Conservation (phyloP, 768 basidiomycete genomes). For the Auriscalpium orientale region DNA sequence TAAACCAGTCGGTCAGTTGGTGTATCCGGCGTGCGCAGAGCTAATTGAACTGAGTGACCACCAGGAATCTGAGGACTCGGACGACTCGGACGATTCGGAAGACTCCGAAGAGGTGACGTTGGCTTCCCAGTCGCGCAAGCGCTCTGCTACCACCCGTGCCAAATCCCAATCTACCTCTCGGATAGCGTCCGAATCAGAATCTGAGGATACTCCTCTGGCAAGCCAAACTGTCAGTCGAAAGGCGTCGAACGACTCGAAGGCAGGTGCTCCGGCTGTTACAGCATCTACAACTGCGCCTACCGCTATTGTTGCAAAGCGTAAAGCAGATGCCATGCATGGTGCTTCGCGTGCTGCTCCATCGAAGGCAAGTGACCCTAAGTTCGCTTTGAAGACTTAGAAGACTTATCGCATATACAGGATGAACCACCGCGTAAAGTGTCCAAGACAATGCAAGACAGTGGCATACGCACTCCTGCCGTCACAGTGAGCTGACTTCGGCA, state of each 20-base stretch:
- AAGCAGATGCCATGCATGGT: not conserved
- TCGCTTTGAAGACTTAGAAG: not conserved
- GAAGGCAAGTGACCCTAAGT: not conserved
- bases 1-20: not conserved
- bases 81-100: conserved; percentile 3
- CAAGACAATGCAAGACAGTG: not conserved
- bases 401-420: not conserved
- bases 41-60: too few relatives aligned
- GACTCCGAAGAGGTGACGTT: conserved; percentile 4
- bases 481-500: too few relatives aligned
- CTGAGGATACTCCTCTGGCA: conserved; percentile 2
- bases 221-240: not conserved
- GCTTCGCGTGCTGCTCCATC: not conserved
- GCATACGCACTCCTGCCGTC: too few relatives aligned
- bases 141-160: not conserved
- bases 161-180: too few relatives aligned
- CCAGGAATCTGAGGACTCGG: not conserved
- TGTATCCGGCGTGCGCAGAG: too few relatives aligned
- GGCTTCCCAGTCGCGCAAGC: not conserved
- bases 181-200: not conserved
- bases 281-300: not conserved
- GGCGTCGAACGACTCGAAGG: not conserved
- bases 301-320: not conserved
- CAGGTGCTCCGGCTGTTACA: not conserved
- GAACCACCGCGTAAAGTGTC: conserved; percentile 1